Conservation (phyloP, 225 moss, liverwort and hornwort species). For the Physcomitrellopsis africana region DNA sequence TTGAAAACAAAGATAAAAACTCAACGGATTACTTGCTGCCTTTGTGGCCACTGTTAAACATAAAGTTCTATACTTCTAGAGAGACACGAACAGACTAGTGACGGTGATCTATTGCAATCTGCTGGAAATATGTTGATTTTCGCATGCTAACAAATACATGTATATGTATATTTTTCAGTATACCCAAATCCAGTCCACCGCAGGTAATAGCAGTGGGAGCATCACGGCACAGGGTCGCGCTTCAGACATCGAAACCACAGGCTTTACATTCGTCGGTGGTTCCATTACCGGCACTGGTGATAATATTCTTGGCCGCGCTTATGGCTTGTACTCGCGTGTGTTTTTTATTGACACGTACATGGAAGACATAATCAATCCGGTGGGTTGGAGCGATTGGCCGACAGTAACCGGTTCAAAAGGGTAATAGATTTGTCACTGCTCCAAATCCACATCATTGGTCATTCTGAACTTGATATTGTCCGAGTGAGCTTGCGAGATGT, state of each 20-base stretch:
- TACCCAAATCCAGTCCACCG: conserved; percentile 46
- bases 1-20: neutral
- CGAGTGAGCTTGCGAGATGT: no score
- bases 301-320: conserved; percentile 53
- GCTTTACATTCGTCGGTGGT: conserved; percentile 55
- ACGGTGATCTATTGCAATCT: neutral
- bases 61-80: no score
- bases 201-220: conserved; percentile 39
- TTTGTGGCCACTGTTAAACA: neutral
- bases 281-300: conserved; percentile 50
- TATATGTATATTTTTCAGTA: conserved; percentile 1
- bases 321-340: conserved; percentile 55
- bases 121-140: no score
- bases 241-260: conserved; percentile 26
- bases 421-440: neutral
- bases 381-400: conserved; percentile 59
- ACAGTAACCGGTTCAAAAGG: neutral
- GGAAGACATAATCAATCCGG: conserved; percentile 41
- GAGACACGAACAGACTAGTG: neutral
- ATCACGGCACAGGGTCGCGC: conserved; percentile 54
- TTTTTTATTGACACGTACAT: conserved; percentile 57
- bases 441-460: no score
- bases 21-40: neutral
- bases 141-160: no score
- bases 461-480: no score